Conservation (phyloP, 345 rosid genomes). For the Ceriops zippeliana region DNA sequence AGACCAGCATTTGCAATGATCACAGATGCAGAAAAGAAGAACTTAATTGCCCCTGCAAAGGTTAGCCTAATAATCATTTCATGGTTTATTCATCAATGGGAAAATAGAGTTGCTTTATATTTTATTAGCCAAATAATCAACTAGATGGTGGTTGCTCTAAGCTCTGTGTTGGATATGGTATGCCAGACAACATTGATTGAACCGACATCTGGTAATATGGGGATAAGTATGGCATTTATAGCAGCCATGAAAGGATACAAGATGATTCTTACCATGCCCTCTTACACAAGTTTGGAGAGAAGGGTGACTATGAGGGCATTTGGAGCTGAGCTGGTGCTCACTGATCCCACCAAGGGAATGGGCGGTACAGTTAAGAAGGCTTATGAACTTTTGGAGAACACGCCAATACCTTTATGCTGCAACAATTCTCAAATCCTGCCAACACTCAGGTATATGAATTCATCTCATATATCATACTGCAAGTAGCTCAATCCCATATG, state of each 20-base stretch:
- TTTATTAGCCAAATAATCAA: too few species aligned
- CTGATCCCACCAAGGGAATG: conserved; percentile 96
- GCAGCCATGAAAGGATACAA: conserved; percentile 91
- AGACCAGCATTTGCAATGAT: conserved; percentile 94
- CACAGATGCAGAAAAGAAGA: conserved; percentile 69
- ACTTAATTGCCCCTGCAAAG: conserved; percentile 73
- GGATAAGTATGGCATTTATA: conserved; percentile 91
- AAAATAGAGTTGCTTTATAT: too few species aligned
- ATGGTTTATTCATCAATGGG: neutral
- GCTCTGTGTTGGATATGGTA: neutral
- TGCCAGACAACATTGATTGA: conserved; percentile 79
- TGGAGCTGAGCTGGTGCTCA: conserved; percentile 87
- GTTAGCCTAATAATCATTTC: conserved; percentile 26
- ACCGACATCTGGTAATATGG: conserved; percentile 98
- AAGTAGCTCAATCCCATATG: neutral
- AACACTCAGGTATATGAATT: conserved; percentile 57
- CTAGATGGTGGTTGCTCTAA: neutral
- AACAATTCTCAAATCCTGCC: conserved; percentile 88
- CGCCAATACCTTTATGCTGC: conserved; percentile 80
- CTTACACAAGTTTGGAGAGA: conserved; percentile 95
- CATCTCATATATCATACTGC: too few species aligned
- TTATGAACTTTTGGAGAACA: conserved; percentile 64
- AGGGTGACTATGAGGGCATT: conserved; percentile 94
- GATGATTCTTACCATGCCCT: conserved; percentile 93
- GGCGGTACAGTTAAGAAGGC: conserved; percentile 96